Conservation (phyloP, 169 alveolate genomes). For the Plasmodium blacklocki region DNA sequence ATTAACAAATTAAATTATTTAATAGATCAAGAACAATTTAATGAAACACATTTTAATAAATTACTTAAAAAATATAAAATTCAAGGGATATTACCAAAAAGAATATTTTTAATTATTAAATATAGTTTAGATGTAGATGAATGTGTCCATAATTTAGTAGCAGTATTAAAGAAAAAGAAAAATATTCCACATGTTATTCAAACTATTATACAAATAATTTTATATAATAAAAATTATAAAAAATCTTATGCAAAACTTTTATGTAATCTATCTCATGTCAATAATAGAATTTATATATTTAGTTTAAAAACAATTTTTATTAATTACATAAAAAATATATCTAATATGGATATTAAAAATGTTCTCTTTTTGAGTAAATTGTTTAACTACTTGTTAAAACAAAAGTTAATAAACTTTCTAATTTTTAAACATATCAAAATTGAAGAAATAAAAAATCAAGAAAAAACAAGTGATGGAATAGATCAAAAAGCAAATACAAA, state of each 20-base stretch:
- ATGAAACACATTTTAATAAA: constrained; percentile 31
- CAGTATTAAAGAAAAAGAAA: constrained; percentile 61
- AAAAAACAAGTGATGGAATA: background rate
- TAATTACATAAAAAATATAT: constrained; percentile 64
- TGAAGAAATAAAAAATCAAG: constrained; percentile 5
- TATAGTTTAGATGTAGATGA: constrained; percentile 70
- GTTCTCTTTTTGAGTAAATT: constrained; percentile 60
- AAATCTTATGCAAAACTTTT: constrained; percentile 48
- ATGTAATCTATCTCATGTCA: constrained; percentile 31
- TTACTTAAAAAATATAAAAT: constrained; percentile 59
- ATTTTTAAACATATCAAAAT: constrained; percentile 62
- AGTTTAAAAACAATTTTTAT: constrained; percentile 73
- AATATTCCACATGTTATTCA: constrained; percentile 67
- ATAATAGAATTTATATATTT: constrained; percentile 58
- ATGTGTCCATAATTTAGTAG: constrained; percentile 60
- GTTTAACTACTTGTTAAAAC: constrained; percentile 35
- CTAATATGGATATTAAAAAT: constrained; percentile 55
- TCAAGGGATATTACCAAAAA: constrained; percentile 70
- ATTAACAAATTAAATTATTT: constrained; percentile 40
- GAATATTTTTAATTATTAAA: constrained; percentile 53
- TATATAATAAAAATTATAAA: constrained; percentile 69
- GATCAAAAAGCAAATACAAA: background rate
- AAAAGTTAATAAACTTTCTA: constrained; percentile 42
- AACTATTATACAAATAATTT: constrained; percentile 51
- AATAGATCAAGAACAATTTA: constrained; percentile 30